Evolutionary conservation across 345 rosid species (phyloP), one percentile per base, ranked within the genome.

Genomic region (Gossypium herbaceum): DNA sequence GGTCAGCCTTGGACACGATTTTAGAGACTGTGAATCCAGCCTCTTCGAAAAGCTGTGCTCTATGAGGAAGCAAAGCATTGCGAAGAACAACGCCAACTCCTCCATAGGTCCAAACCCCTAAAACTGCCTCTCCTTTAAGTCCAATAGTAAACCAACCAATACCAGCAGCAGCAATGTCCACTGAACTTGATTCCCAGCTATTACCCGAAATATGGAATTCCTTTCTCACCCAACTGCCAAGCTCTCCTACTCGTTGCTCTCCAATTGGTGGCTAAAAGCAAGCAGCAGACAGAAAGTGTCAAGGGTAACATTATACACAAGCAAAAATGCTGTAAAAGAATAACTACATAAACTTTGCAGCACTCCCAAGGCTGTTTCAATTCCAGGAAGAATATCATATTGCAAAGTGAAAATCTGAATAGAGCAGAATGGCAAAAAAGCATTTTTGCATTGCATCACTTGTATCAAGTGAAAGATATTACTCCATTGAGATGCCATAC

Each of bases 111-210:
- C 99, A 93, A 70, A 84, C 90, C 17, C 97, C 87, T 77, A 95
- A 41, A 10, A 77, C 71, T 6, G 97, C 99, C 51, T 91, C 91
- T 60, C 96, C 96, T 81, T 88, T 93, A 62, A 93, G 85, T 65
- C 97, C 93, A 71, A 91, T 64, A 17, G 91, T 88, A 79, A 90
- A 93, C 98, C 98, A 94, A 61, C 98, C 97, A 6, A 94, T 86
- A 75, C 97, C 98, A 11, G 94, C 89, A 59, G 92, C 90, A 73
- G 94, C 91, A 68, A 91, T 76, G 79, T 90, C 99, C 17, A 86
- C 91, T 47, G 89, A 90, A 84, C 91, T 95, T 3, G 86, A 79
- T 61, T 89, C 97, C 98, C 99, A 91, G 75, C 79, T 90, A 81
- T 73, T 82, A 25, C 98, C 97, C 7, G 82, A 76, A 54, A 91